Evolutionary conservation across 352 stramenopile species (phyloP), one percentile per base, ranked within the genome.

Genomic region (Phytophthora cactorum): DNA sequence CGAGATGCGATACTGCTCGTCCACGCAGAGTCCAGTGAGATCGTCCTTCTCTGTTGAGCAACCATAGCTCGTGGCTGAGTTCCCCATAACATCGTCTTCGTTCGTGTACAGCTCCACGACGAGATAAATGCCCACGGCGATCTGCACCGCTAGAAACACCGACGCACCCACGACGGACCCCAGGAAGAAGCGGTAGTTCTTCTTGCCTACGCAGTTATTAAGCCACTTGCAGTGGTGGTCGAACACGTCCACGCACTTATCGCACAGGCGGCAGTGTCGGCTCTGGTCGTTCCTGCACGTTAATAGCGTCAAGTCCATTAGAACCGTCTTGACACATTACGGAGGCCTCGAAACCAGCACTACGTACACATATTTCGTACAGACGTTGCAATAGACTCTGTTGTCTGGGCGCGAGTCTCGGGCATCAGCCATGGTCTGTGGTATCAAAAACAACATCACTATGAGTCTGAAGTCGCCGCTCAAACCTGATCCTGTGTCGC

Each of bases 201-300:
- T 93, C 57, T 80, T 82, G 49, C 96, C 95, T 10, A 98, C 86
- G 70, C 96, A 98, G 56, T 97, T 99, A 74, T 98, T 98, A 28
- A 98, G 88, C 96, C 92, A 98, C 65, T 97, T 98, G 82, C 96
- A 99, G 81, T 99, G 96, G 81, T 99, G 96, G 74, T 99, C 96
- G 74, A 99, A 99, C 32, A 93, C 82, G 45, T 88, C 83, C 15
- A 99, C 95, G 70, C 96, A 98, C 65, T 99, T 99, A 63, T 98
- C 92, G 62, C 96, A 99, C 47, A 98, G 91, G 17, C 96, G 95
- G 73, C 96, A 99, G 66, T 99, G 96, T 61, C 86, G 82, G 55
- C 84, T 94, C 56, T 93, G 74, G 58, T 95, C 91, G 70, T 95
- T 88, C 15, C 86, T 95, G 55, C 29, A 43, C 5, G 34, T 3